phyloP scores from a whole-genome alignment of 2,329 filamentous ascomycete genomes.

The Sarocladiaceae sp. region DNA sequence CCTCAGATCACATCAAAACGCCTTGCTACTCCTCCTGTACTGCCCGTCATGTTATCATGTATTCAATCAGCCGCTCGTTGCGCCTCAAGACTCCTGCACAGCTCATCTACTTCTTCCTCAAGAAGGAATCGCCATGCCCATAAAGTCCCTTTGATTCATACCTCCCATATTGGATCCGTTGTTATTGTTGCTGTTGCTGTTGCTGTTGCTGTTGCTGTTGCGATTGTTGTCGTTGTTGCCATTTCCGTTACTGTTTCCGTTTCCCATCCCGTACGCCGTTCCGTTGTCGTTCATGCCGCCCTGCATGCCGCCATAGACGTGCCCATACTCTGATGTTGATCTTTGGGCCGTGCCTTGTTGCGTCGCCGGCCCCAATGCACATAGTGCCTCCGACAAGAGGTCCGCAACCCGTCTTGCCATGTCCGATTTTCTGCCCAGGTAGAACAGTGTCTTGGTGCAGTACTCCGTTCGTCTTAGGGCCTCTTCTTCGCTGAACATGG shows the following conservation, averaged over 20 bases:
- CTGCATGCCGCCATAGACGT: too few species aligned
- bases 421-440: conserved; percentile 49
- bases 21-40: too few species aligned
- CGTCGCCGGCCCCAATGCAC: background rate
- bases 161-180: background rate
- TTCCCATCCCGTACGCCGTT: too few species aligned
- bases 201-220: background rate
- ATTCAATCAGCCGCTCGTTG: too few species aligned
- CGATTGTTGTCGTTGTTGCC: background rate
- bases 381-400: conserved; percentile 6
- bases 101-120: too few species aligned
- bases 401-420: conserved; percentile 22
- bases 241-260: background rate
- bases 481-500: conserved; percentile 16
- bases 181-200: background rate
- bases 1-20: too few species aligned
- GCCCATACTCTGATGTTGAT: too few species aligned
- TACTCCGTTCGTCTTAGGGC: conserved; percentile 33
- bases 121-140: conserved; percentile 6
- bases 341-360: background rate
- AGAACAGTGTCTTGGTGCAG: conserved; percentile 47
- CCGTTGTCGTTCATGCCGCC: too few species aligned
- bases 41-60: too few species aligned
- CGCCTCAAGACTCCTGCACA: too few species aligned
- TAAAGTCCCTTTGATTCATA: conserved; percentile 3